These are phyloP conservation scores for Aspergillus viridinutans DNA, from an alignment of 2,329 filamentous ascomycete species.

Conservation along the genomic window DNA sequence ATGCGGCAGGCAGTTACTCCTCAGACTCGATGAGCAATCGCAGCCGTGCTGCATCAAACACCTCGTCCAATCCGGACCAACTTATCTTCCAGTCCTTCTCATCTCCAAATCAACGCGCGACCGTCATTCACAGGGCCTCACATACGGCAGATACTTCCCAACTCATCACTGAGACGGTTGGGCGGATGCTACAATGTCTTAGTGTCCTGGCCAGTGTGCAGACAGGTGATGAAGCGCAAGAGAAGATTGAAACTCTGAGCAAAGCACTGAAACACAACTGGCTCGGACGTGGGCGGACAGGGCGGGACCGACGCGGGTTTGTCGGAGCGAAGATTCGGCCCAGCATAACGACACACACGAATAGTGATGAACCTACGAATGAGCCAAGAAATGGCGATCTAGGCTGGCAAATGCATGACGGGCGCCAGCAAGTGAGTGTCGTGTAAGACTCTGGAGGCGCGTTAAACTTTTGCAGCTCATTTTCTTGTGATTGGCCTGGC, in stretches of 20 bases:
- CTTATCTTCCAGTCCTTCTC: constrained; percentile 41
- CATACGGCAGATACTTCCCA: constrained; percentile 45
- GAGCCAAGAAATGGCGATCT: constrained; percentile 11
- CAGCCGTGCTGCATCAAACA: constrained; percentile 81
- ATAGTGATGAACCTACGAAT: constrained; percentile 23
- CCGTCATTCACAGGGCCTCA: constrained; percentile 29
- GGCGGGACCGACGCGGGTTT: constrained; percentile 82
- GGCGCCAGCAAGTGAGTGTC: constrained; percentile 29
- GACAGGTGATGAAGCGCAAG: constrained; percentile 67
- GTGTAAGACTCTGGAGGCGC: constrained; percentile 13
- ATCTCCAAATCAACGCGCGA: constrained; percentile 33
- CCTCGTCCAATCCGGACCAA: constrained; percentile 52
- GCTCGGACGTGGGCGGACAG: constrained; percentile 85
- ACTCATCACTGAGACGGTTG: constrained; percentile 92
- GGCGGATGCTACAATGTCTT: constrained; percentile 92
- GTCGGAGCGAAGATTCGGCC: constrained; percentile 62
- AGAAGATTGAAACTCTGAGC: constrained; percentile 76
- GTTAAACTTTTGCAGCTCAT: constrained; percentile 6
- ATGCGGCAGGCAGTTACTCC: constrained; percentile 54
- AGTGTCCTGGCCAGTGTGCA: constrained; percentile 79
- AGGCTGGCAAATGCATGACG: constrained; percentile 19
- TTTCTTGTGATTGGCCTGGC: neutral
- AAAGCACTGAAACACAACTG: constrained; percentile 93
- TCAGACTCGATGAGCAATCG: constrained; percentile 55
- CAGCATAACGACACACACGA: constrained; percentile 23